phyloP scores from a whole-genome alignment of 495 filamentous ascomycete genomes.

The Penicillium silybi region DNA sequence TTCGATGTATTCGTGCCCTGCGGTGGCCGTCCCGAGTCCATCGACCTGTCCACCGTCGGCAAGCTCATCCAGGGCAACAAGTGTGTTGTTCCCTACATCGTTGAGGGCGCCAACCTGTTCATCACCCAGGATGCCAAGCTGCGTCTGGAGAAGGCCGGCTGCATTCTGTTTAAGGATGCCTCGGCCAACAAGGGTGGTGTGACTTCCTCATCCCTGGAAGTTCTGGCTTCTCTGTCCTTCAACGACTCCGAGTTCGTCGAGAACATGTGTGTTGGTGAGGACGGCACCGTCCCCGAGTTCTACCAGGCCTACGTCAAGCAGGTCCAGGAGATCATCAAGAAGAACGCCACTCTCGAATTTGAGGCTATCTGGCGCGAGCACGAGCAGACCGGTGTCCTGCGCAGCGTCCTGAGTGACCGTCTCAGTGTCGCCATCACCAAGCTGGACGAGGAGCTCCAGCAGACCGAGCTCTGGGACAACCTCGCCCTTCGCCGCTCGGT shows the following conservation, averaged over 20 bases:
- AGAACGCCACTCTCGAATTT: constrained; percentile 89
- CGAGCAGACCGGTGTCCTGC: constrained; percentile 68
- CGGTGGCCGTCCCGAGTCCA: constrained; percentile 93
- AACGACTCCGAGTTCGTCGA: constrained; percentile 81
- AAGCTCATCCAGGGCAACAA: constrained; percentile 84
- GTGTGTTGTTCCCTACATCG: constrained; percentile 83
- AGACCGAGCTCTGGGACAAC: constrained; percentile 88
- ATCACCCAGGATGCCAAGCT: constrained; percentile 98
- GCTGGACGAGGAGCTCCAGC: constrained; percentile 91
- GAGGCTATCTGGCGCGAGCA: constrained; percentile 97
- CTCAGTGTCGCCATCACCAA: constrained; percentile 88
- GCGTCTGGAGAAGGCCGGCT: constrained; percentile 87
- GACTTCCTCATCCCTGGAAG: constrained; percentile 95
- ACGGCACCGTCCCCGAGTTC: constrained; percentile 80
- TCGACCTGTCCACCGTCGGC: constrained; percentile 81
- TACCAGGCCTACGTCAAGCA: constrained; percentile 89
- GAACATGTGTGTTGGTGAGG: constrained; percentile 84
- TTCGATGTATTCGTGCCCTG: constrained; percentile 95
- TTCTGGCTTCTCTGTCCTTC: constrained; percentile 89
- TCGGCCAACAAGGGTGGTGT: constrained; percentile 99
- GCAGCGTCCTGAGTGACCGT: constrained; percentile 83
- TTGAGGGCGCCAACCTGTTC: constrained; percentile 97
- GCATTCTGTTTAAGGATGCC: constrained; percentile 94
- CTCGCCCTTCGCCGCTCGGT: constrained; percentile 71
- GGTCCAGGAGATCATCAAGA: constrained; percentile 82